Percentiles rank a stretch among this genome's conserved stretches.
Conservation (phyloP, 306 rosid genomes). For the Rosa multiflora region DNA sequence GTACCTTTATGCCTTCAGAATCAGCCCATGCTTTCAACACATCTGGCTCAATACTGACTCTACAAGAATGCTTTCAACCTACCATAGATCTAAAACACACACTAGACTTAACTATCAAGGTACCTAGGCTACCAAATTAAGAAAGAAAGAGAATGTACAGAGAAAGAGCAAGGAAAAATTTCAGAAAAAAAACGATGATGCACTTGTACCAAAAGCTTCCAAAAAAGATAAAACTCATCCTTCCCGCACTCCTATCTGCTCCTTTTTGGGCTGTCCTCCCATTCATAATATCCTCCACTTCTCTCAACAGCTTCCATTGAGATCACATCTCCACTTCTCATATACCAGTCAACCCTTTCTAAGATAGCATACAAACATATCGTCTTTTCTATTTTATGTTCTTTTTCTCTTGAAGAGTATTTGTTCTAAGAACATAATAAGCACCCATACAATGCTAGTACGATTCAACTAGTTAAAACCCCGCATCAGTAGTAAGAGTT, state of each 20-base stretch:
- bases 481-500: neutral
- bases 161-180: neutral
- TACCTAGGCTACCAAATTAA: slow-evolving; percentile 3
- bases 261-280: neutral
- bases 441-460: neutral
- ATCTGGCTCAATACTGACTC: too few species aligned
- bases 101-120: slow-evolving; percentile 17
- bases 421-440: neutral
- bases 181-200: neutral
- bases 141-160: neutral
- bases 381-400: neutral
- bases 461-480: neutral
- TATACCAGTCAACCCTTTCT: neutral
- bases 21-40: too few species aligned
- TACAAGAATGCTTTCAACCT: neutral
- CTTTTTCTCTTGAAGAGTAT: neutral
- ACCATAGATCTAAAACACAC: slow-evolving; percentile 32
- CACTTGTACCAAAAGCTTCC: neutral
- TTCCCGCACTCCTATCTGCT: neutral
- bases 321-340: neutral
- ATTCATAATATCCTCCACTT: neutral
- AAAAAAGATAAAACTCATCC: neutral
- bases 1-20: too few species aligned
- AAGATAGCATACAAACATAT: neutral
- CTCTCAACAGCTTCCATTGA: neutral